A percentile compares a stretch with the other conserved stretches of the same genome.
Conservation (phyloP, 345 rosid genomes). For the Euphorbia tirucalli region DNA sequence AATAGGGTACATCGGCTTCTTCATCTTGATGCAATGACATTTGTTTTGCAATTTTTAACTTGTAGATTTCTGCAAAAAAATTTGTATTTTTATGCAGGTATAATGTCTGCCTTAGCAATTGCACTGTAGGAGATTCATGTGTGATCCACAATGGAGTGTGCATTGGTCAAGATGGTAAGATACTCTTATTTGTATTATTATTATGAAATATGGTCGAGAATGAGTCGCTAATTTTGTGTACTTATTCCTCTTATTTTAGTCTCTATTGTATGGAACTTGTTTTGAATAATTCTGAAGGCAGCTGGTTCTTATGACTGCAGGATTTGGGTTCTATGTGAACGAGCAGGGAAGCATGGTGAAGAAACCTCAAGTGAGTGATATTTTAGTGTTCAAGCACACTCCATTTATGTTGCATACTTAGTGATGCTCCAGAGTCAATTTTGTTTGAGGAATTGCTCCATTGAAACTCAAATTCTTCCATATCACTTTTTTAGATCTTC, state of each 20-base stretch:
- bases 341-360: conserved; percentile 63
- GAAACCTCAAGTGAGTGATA: conserved; percentile 71
- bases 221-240: neutral
- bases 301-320: conserved; percentile 30
- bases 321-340: conserved; percentile 82
- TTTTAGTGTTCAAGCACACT: neutral
- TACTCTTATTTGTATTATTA: neutral
- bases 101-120: conserved; percentile 61
- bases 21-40: too few relatives aligned
- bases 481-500: neutral
- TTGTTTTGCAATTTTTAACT: neutral
- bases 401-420: neutral
- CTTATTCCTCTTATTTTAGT: neutral
- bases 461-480: neutral
- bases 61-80: too few relatives aligned
- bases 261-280: neutral
- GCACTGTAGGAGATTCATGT: conserved; percentile 66
- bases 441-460: neutral
- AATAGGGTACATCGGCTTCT: conserved; percentile 45
- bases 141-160: conserved; percentile 69
- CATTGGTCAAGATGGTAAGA: conserved; percentile 89
- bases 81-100: conserved; percentile 40
- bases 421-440: neutral
- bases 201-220: neutral
- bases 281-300: neutral